Conservation (phyloP, 2,329 filamentous ascomycete genomes). For the Hymenoscyphus infarciens region DNA sequence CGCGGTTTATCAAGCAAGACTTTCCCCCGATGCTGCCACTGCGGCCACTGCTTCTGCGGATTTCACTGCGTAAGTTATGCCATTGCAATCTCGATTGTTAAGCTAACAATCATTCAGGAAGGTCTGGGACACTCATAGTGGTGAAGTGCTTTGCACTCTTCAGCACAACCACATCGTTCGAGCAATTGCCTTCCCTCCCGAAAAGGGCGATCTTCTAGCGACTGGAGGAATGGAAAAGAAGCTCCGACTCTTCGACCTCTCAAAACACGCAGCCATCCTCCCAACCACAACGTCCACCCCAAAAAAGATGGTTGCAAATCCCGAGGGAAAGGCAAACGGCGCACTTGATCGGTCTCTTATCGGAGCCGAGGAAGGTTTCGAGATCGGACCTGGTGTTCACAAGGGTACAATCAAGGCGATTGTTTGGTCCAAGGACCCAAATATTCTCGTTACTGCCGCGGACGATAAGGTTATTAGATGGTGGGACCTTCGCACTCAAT, state of each 20-base stretch:
- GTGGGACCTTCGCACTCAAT: conserved; percentile 81
- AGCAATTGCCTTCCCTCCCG: conserved; percentile 82
- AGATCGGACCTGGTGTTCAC: conserved; percentile 83
- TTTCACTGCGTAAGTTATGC: conserved; percentile 73
- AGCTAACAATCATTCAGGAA: conserved; percentile 57
- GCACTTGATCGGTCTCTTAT: conserved; percentile 44
- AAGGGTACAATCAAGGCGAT: conserved; percentile 91
- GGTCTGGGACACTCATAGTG: conserved; percentile 95
- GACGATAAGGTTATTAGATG: conserved; percentile 89
- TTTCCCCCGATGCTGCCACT: conserved; percentile 82
- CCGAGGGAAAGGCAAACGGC: conserved; percentile 33
- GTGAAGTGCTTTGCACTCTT: conserved; percentile 81
- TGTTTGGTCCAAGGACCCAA: conserved; percentile 86
- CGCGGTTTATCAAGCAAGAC: conserved; percentile 91
- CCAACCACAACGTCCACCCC: conserved; percentile 22
- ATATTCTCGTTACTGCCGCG: conserved; percentile 84
- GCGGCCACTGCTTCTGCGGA: conserved; percentile 94
- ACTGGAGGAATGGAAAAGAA: conserved; percentile 97
- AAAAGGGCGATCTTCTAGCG: conserved; percentile 78
- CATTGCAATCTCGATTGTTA: neutral
- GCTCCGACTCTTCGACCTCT: conserved; percentile 86
- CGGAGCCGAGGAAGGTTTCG: conserved; percentile 65
- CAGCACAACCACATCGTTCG: conserved; percentile 95
- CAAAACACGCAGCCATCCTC: conserved; percentile 42
- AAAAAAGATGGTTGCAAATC: conserved; percentile 14